A percentile compares a stretch with the other conserved stretches of the same genome.
Conservation (phyloP, 2,329 filamentous ascomycete species). For the Elsinoe arachidis region DNA sequence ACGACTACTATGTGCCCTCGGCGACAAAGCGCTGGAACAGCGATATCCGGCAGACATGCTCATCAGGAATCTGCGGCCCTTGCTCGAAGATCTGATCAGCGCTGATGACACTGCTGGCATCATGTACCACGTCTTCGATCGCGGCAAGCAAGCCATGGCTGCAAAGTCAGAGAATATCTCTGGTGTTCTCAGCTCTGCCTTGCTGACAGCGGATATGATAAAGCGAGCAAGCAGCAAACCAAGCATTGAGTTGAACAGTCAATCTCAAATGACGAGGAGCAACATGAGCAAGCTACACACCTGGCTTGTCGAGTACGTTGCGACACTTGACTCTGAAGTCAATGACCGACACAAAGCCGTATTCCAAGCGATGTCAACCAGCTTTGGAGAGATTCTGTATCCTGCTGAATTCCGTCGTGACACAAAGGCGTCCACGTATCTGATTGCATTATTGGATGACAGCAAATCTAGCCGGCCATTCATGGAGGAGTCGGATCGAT, state of each 20-base stretch:
- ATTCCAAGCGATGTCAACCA: constrained; percentile 60
- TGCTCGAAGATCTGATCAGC: constrained; percentile 75
- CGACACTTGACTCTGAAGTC: constrained; percentile 38
- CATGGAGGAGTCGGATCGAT: constrained; percentile 60
- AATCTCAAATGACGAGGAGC: constrained; percentile 66
- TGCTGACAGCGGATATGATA: constrained; percentile 70
- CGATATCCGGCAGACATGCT: constrained; percentile 88
- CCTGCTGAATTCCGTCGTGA: constrained; percentile 61
- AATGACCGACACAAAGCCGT: constrained; percentile 26
- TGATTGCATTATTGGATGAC: constrained; percentile 73
- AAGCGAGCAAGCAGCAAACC: constrained; percentile 65
- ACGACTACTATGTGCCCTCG: constrained; percentile 69
- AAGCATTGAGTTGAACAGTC: constrained; percentile 60
- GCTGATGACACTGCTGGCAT: constrained; percentile 85
- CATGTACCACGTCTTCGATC: constrained; percentile 69
- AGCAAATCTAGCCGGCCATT: constrained; percentile 53
- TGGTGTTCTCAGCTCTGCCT: constrained; percentile 70
- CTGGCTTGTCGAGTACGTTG: constrained; percentile 68
- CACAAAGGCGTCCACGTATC: constrained; percentile 67
- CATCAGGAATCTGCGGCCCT: constrained; percentile 67
- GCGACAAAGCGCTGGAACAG: constrained; percentile 55
- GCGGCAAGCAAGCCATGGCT: constrained; percentile 56
- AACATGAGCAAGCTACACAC: constrained; percentile 67
- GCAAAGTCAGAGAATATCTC: constrained; percentile 54
- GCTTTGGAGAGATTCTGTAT: constrained; percentile 58